Conservation (phyloP, 2,329 filamentous ascomycete species). For the Colletotrichum sp. region DNA sequence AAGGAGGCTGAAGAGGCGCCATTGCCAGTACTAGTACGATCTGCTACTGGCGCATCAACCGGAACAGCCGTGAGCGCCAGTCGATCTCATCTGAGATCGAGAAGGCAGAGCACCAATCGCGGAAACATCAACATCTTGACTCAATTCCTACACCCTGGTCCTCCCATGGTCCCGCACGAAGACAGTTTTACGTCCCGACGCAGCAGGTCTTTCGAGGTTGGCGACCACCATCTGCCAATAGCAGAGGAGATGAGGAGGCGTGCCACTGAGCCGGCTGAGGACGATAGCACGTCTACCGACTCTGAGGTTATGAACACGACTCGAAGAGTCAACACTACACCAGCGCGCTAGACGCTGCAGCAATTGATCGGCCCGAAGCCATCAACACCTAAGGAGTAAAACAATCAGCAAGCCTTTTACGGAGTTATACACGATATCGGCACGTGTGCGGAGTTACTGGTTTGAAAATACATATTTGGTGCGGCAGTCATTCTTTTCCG, state of each 20-base stretch:
- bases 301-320: background rate
- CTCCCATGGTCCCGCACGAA: conserved; percentile 37
- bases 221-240: background rate
- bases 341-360: conserved; percentile 13
- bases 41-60: conserved; percentile 39
- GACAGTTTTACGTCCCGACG: conserved; percentile 2
- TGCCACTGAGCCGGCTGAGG: conserved; percentile 15
- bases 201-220: conserved; percentile 13
- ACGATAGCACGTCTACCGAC: conserved; percentile 11
- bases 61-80: conserved; percentile 31
- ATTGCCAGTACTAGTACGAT: conserved; percentile 39
- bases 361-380: background rate
- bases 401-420: background rate
- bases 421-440: background rate
- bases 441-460: background rate
- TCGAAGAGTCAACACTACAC: conserved; percentile 16
- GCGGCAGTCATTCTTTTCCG: background rate
- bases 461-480: background rate
- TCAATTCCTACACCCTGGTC: conserved; percentile 55
- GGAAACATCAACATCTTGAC: conserved; percentile 46
- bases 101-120: conserved; percentile 31
- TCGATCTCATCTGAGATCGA: conserved; percentile 16
- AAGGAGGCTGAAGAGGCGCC: conserved; percentile 57
- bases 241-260: conserved; percentile 12
- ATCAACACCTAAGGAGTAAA: background rate